A percentile compares a stretch with the other conserved stretches of the same genome.
phyloP scores from a whole-genome alignment of 2,329 filamentous ascomycete genomes.

The Ilyonectria sp. region DNA sequence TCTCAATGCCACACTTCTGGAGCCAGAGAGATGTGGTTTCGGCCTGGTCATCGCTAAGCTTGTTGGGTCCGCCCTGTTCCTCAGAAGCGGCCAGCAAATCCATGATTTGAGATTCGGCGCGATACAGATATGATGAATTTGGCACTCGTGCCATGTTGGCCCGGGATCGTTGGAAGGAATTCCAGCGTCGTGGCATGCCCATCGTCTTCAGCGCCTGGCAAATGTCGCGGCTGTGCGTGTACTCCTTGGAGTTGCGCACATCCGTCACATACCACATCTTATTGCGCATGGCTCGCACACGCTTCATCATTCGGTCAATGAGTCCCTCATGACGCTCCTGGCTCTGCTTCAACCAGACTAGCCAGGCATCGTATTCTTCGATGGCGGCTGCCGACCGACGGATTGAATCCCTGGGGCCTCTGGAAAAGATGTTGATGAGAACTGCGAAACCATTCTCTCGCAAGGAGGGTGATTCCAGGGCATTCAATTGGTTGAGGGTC shows the following conservation, averaged over 20 bases:
- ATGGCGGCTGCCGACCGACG: conserved; percentile 79
- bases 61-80: conserved; percentile 92
- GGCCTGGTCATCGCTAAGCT: conserved; percentile 95
- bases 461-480: conserved; percentile 72
- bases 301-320: conserved; percentile 82
- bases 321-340: conserved; percentile 83
- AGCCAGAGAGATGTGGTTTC: conserved; percentile 89
- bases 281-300: conserved; percentile 83
- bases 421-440: conserved; percentile 80
- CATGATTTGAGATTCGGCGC: conserved; percentile 87
- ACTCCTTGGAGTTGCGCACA: conserved; percentile 89
- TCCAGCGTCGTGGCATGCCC: conserved; percentile 76
- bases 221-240: conserved; percentile 89
- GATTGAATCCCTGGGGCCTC: conserved; percentile 79
- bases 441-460: conserved; percentile 79
- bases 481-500: conserved; percentile 81
- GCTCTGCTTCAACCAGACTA: conserved; percentile 86
- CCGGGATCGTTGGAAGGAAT: conserved; percentile 65
- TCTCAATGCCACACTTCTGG: conserved; percentile 85
- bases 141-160: conserved; percentile 64
- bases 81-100: conserved; percentile 87
- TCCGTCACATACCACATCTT: conserved; percentile 99
- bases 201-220: conserved; percentile 92
- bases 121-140: conserved; percentile 78
- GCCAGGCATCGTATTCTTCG: conserved; percentile 85